A percentile compares a stretch with the other conserved stretches of the same genome.
phyloP scores from a whole-genome alignment of 2,329 filamentous ascomycete species.

The Phialophora tarda region DNA sequence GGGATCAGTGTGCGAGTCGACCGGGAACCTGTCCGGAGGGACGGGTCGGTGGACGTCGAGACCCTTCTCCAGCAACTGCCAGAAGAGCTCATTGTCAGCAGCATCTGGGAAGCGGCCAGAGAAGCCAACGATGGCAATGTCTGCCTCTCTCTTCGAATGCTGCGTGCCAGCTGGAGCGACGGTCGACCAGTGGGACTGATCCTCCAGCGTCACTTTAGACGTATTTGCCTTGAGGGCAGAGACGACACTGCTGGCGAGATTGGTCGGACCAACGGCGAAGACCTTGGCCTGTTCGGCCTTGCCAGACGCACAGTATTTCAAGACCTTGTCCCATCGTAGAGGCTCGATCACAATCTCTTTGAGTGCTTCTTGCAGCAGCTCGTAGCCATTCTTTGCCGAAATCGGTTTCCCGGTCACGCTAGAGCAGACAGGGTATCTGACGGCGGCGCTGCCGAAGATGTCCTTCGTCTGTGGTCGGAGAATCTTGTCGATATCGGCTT shows the following conservation, averaged over 20 bases:
- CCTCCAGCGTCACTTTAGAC: slow-evolving; percentile 38
- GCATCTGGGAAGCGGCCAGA: slow-evolving; percentile 77
- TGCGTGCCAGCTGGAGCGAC: slow-evolving; percentile 39
- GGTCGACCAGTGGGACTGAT: slow-evolving; percentile 52
- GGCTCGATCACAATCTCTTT: slow-evolving; percentile 48
- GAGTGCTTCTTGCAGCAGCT: slow-evolving; percentile 45
- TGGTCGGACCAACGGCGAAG: slow-evolving; percentile 58
- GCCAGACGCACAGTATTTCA: slow-evolving; percentile 40
- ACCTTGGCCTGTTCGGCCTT: slow-evolving; percentile 46
- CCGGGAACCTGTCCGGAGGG: slow-evolving; percentile 74
- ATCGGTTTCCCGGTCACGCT: slow-evolving; percentile 47
- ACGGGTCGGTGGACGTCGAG: slow-evolving; percentile 69
- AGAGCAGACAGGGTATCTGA: slow-evolving; percentile 47
- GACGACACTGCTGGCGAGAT: slow-evolving; percentile 61
- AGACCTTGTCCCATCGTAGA: slow-evolving; percentile 51
- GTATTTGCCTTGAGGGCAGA: slow-evolving; percentile 56
- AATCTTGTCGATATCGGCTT: slow-evolving; percentile 59
- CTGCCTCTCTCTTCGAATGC: slow-evolving; percentile 60
- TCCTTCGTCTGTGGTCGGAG: slow-evolving; percentile 47
- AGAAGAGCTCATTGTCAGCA: slow-evolving; percentile 72
- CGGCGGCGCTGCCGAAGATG: slow-evolving; percentile 41
- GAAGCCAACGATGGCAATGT: slow-evolving; percentile 86
- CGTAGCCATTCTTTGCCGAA: slow-evolving; percentile 42
- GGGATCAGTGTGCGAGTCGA: slow-evolving; percentile 71
- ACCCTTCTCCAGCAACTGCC: slow-evolving; percentile 75